Evolutionary conservation across 2,329 filamentous ascomycete species (phyloP), one percentile per base, ranked within the genome.

Genomic region (Aspergillus novofumigatus): DNA sequence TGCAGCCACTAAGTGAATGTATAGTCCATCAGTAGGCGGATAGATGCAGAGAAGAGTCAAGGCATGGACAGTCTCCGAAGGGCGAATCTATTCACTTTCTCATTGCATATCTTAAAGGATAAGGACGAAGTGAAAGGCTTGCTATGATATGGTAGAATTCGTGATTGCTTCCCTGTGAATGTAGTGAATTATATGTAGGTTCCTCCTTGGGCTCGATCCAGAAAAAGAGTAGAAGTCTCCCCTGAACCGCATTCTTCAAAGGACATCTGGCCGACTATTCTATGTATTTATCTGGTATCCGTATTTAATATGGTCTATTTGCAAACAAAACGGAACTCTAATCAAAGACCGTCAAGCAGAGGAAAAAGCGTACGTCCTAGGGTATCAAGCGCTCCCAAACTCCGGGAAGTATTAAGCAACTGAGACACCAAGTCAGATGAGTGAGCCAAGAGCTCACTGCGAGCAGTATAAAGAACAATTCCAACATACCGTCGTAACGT

Each of bases 371-470:
- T 62, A 52, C 56, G 50, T 60, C 59, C 63, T 59, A 59, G 63
- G 64, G 65, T 67, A 67, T 65, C 64, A 62, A 66, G 53, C 57
- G 62, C 52, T 62, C 60, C 62, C 58, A 59, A 67, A 66, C 62
- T 62, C 64, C 64, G 54, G 35, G 58, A 52, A 60, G 61, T 53
- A 53, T 59, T 44, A 54, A 55, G 38, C 53, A 54, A 56, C 45
- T 23, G 51, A 35, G 25, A 50, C 52, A 51, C 50, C 41, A 52
- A 50, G 45, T 48, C 41, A 35, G 47, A 38, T 17, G 54, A 56
- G 52, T 21, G 32, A 35, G 59, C 52, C 26, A 57, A 44, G 35
- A 49, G 57, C 53, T 52, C 49, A 49, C 42, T 42, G 53, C 54
- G 42, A 59, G 26, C 35, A 58, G 17, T 38, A 54, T 38, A 54